A percentile compares a stretch with the other conserved stretches of the same genome.
phyloP scores from a whole-genome alignment of 352 stramenopile species.

The Blastocystis sp. region DNA sequence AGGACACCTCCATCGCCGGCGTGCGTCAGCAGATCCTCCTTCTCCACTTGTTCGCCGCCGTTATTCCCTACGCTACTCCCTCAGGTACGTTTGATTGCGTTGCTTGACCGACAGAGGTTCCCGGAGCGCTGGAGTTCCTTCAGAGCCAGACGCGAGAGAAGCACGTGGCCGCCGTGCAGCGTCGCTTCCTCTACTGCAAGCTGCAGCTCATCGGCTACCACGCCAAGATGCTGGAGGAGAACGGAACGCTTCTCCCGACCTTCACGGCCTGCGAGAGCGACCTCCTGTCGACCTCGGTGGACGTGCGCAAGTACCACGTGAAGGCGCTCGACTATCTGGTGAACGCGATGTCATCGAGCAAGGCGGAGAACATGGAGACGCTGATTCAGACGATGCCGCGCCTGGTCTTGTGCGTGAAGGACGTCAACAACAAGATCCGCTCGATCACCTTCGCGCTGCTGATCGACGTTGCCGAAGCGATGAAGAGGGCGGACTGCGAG shows the following conservation, averaged over 20 bases:
- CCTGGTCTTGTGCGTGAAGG: constrained; percentile 58
- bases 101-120: not conserved
- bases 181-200: not conserved
- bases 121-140: not conserved
- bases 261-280: not conserved
- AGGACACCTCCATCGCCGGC: not conserved
- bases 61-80: not conserved
- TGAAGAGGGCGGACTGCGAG: constrained; percentile 62
- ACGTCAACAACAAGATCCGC: constrained; percentile 58
- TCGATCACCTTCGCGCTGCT: constrained; percentile 49
- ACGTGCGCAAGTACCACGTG: not conserved
- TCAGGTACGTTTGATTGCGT: not conserved
- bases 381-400: constrained; percentile 36
- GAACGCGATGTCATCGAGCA: not conserved
- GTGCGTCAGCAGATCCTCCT: not conserved
- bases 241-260: not conserved
- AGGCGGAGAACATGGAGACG: not conserved
- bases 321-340: not conserved
- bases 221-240: not conserved
- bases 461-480: constrained; percentile 64
- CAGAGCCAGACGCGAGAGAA: not conserved
- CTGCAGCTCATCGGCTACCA: constrained; percentile 21
- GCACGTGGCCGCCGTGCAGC: not conserved
- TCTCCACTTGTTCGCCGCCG: not conserved
- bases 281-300: not conserved